Percentiles rank a stretch among this genome's conserved stretches.
phyloP scores from a whole-genome alignment of 768 basidiomycete species.

The Fomitopsis pulvina region DNA sequence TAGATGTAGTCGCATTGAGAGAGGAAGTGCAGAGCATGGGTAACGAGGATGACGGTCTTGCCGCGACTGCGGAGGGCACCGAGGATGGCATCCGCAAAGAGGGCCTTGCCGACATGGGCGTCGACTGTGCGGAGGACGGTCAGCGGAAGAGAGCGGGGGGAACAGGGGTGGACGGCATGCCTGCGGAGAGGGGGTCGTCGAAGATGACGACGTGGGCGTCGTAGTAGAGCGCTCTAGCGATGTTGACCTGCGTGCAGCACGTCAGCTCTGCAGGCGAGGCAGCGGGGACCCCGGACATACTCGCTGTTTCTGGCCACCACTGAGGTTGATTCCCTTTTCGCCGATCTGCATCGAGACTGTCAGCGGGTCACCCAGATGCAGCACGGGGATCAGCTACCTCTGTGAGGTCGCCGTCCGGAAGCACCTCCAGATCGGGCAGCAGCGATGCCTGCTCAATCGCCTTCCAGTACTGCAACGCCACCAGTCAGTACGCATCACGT shows the following conservation, averaged over 20 bases:
- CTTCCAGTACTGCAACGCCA: slow-evolving; percentile 45
- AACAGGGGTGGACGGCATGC: slow-evolving; percentile 22
- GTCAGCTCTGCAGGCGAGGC: too few relatives aligned
- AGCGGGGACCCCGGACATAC: slow-evolving; percentile 30
- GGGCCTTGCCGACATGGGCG: slow-evolving; percentile 64
- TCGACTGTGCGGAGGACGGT: slow-evolving; percentile 38
- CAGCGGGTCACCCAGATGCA: neutral
- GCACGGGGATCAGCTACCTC: slow-evolving; percentile 37
- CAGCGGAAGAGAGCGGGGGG: neutral
- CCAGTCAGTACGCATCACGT: neutral
- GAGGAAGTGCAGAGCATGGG: slow-evolving; percentile 50
- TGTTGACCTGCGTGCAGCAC: slow-evolving; percentile 43
- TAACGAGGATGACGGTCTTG: slow-evolving; percentile 49
- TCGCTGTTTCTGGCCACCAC: slow-evolving; percentile 62
- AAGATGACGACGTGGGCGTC: slow-evolving; percentile 55
- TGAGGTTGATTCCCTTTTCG: slow-evolving; percentile 62
- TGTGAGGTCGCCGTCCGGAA: slow-evolving; percentile 67
- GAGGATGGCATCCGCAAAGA: slow-evolving; percentile 63
- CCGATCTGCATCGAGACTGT: slow-evolving; percentile 40
- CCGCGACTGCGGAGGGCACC: slow-evolving; percentile 36
- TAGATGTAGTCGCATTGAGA: slow-evolving; percentile 46
- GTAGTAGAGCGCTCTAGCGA: slow-evolving; percentile 63
- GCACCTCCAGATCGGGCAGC: slow-evolving; percentile 53
- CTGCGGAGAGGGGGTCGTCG: slow-evolving; percentile 62
- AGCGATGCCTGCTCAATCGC: slow-evolving; percentile 54